Conservation (phyloP, 495 filamentous ascomycete species). For the Tuber borchii region DNA sequence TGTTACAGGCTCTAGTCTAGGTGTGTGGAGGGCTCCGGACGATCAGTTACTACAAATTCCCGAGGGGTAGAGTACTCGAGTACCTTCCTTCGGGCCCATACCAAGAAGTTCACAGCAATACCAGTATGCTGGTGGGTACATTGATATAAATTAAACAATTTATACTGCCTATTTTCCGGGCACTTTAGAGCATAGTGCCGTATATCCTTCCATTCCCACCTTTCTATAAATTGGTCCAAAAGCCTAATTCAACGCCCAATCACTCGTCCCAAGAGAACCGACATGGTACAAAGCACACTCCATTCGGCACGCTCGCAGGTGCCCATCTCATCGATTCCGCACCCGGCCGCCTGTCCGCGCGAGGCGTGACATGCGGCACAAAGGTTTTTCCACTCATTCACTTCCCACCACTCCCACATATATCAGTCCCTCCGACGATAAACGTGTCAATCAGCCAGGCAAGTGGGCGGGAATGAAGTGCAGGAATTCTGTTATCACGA, state of each 20-base stretch:
- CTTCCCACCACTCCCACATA: neutral
- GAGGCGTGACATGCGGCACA: neutral
- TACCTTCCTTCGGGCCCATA: neutral
- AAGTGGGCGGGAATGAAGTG: neutral
- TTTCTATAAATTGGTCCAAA: neutral
- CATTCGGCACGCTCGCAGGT: neutral
- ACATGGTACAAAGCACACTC: neutral
- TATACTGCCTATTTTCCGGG: neutral
- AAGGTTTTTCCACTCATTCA: neutral
- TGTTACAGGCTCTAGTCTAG: neutral
- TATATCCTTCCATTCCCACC: neutral
- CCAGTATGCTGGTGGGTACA: neutral
- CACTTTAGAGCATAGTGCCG: neutral
- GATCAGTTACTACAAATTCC: no score
- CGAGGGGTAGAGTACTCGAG: no score
- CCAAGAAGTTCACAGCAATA: neutral
- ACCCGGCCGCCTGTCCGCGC: neutral
- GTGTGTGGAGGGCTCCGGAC: neutral
- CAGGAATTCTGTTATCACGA: neutral
- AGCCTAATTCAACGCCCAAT: neutral
- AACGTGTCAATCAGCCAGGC: neutral
- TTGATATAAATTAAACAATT: neutral
- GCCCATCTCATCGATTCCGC: neutral
- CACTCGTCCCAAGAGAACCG: neutral
- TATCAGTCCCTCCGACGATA: neutral